These are phyloP conservation scores for Penicillium freii DNA, from an alignment of 2,329 filamentous ascomycete genomes.

Conservation along the genomic window DNA sequence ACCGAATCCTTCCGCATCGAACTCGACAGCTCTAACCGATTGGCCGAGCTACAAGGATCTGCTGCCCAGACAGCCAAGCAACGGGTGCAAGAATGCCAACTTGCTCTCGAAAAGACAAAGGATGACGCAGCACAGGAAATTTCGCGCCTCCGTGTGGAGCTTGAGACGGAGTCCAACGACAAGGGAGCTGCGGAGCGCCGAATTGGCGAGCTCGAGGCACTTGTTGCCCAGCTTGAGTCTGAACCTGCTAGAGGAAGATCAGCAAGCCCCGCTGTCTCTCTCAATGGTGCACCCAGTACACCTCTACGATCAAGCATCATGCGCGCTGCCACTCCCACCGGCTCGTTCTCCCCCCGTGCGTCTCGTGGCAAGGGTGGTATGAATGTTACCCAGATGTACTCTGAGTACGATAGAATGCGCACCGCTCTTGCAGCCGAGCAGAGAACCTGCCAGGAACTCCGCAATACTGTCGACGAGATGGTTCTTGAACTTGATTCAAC, in stretches of 20 bases:
- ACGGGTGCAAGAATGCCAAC: slow-evolving; percentile 58
- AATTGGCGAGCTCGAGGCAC: slow-evolving; percentile 63
- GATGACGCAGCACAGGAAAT: slow-evolving; percentile 63
- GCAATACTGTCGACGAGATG: slow-evolving; percentile 78
- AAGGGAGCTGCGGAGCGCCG: slow-evolving; percentile 61
- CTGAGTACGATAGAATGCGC: slow-evolving; percentile 60
- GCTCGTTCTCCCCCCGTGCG: slow-evolving; percentile 54
- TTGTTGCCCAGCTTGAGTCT: slow-evolving; percentile 60
- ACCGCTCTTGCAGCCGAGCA: slow-evolving; percentile 72
- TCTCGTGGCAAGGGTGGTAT: slow-evolving; percentile 55
- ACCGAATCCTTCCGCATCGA: slow-evolving; percentile 86
- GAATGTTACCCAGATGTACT: slow-evolving; percentile 62
- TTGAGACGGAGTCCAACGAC: slow-evolving; percentile 58
- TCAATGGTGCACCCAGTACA: slow-evolving; percentile 51
- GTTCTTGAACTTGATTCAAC: slow-evolving; percentile 80
- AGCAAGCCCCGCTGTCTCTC: slow-evolving; percentile 53
- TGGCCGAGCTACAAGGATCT: slow-evolving; percentile 69
- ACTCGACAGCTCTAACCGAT: slow-evolving; percentile 72
- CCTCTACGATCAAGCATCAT: slow-evolving; percentile 43
- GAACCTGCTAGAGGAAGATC: slow-evolving; percentile 50
- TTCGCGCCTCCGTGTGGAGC: slow-evolving; percentile 52
- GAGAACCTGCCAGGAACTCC: slow-evolving; percentile 70
- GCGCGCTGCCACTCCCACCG: slow-evolving; percentile 45
- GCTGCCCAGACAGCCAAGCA: slow-evolving; percentile 59
- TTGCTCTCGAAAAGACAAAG: slow-evolving; percentile 56